A percentile compares a stretch with the other conserved stretches of the same genome.
These are phyloP conservation scores for Aspergillus sclerotioniger DNA, from an alignment of 495 filamentous ascomycete species.

Conservation along the genomic window DNA sequence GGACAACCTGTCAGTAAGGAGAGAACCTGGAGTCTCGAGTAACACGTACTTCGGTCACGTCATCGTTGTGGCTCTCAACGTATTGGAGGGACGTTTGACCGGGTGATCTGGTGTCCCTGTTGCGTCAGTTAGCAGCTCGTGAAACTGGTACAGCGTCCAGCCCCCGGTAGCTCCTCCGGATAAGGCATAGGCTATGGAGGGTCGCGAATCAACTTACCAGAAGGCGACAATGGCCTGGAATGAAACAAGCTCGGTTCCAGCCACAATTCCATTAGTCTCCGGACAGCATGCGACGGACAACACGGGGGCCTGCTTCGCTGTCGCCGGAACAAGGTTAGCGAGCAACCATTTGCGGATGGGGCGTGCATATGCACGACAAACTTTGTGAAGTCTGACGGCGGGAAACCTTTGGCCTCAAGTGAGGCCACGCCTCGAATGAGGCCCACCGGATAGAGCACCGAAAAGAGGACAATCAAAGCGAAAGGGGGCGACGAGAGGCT, in stretches of 20 bases:
- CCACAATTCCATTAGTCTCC: slow-evolving; percentile 59
- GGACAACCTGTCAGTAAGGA: not conserved
- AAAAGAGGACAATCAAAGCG: not conserved
- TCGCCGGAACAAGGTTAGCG: slow-evolving; percentile 17
- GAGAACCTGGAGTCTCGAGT: not conserved
- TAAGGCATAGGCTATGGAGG: not conserved
- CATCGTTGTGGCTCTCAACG: slow-evolving; percentile 86
- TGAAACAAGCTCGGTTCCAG: slow-evolving; percentile 76
- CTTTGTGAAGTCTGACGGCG: not conserved
- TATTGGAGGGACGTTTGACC: slow-evolving; percentile 58
- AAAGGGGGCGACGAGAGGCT: slow-evolving; percentile 19
- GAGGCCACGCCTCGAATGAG: not conserved
- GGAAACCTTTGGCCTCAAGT: not conserved
- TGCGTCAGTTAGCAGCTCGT: slow-evolving; percentile 33
- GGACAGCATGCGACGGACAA: slow-evolving; percentile 67
- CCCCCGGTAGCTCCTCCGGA: not conserved
- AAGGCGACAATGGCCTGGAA: slow-evolving; percentile 69
- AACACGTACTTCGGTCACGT: slow-evolving; percentile 71
- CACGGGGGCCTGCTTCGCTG: slow-evolving; percentile 51
- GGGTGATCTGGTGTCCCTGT: slow-evolving; percentile 67
- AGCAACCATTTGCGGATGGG: not conserved
- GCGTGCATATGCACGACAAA: slow-evolving; percentile 1
- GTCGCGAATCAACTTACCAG: slow-evolving; percentile 53
- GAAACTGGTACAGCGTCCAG: slow-evolving; percentile 17
- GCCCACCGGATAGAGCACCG: not conserved